Evolutionary conservation across 2,329 filamentous ascomycete genomes (phyloP).

Genomic region (Arthrobotrys sphaeroides): DNA sequence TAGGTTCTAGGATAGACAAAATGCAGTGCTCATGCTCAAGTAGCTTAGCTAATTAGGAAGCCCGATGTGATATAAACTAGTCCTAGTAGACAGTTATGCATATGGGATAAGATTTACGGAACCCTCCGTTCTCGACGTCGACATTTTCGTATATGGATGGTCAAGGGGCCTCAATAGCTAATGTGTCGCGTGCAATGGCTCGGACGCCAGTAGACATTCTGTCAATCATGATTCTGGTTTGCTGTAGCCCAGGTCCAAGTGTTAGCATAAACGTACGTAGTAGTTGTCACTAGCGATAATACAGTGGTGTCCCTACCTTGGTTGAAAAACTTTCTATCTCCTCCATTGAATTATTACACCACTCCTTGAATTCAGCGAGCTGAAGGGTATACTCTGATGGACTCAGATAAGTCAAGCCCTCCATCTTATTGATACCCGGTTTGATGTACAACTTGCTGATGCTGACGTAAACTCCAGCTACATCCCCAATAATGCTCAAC

Average conservation of each 20-base stretch:
- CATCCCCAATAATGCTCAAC: conserved; percentile 33
- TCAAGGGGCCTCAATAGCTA: conserved; percentile 14
- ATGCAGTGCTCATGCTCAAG: too few species aligned
- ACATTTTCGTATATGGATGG: too few species aligned
- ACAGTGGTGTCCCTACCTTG: neutral
- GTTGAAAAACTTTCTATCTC: conserved; percentile 23
- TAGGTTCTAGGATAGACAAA: conserved; percentile 30
- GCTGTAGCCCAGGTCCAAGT: neutral
- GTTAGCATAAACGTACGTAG: neutral
- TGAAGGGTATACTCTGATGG: conserved; percentile 11
- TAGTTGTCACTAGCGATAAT: neutral
- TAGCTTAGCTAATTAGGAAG: too few species aligned
- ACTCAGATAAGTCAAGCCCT: conserved; percentile 23
- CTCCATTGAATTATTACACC: conserved; percentile 11
- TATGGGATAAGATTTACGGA: neutral
- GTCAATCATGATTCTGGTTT: conserved; percentile 32
- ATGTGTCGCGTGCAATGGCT: conserved; percentile 9
- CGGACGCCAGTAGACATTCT: conserved; percentile 13
- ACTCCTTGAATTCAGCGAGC: conserved; percentile 18
- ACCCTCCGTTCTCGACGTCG: too few species aligned
- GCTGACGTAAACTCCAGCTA: conserved; percentile 23
- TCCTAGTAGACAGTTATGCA: too few species aligned
- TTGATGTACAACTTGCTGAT: conserved; percentile 38
- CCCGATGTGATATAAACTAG: too few species aligned
- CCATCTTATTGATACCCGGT: conserved; percentile 42